Conservation (phyloP, 75 land plant genomes). For the Gnetum montanum region DNA sequence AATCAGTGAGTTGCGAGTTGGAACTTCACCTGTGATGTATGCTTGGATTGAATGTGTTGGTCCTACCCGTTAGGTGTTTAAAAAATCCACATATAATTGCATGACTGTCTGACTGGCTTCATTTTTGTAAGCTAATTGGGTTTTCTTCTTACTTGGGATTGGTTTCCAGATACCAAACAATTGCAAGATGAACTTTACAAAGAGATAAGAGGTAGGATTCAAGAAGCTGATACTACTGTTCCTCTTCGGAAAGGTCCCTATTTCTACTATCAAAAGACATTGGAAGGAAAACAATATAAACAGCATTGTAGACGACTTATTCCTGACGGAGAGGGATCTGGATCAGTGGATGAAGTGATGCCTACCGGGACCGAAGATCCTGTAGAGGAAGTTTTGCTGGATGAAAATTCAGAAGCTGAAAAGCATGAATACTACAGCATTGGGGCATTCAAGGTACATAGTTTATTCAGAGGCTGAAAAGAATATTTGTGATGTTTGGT, state of each 20-base stretch:
- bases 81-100: no score
- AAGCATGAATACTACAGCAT: slow-evolving; percentile 56
- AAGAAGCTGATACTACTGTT: slow-evolving; percentile 74
- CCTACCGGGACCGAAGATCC: slow-evolving; percentile 50
- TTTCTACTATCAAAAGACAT: slow-evolving; percentile 66
- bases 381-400: slow-evolving; percentile 68
- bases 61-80: no score
- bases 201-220: slow-evolving; percentile 76
- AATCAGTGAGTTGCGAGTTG: no score
- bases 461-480: neutral
- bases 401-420: slow-evolving; percentile 81
- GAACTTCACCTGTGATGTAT: no score
- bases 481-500: neutral
- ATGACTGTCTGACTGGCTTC: no score
- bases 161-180: slow-evolving; percentile 44
- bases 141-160: no score
- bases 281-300: slow-evolving; percentile 86
- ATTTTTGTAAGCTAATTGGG: no score
- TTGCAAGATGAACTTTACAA: slow-evolving; percentile 57
- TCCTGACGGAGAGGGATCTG: slow-evolving; percentile 30
- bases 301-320: slow-evolving; percentile 66
- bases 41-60: no score
- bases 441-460: slow-evolving; percentile 61
- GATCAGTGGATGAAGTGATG: slow-evolving; percentile 75
- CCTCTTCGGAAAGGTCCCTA: slow-evolving; percentile 62